Conservation (phyloP, 2,329 filamentous ascomycete genomes). For the Pseudocercospora vitis region DNA sequence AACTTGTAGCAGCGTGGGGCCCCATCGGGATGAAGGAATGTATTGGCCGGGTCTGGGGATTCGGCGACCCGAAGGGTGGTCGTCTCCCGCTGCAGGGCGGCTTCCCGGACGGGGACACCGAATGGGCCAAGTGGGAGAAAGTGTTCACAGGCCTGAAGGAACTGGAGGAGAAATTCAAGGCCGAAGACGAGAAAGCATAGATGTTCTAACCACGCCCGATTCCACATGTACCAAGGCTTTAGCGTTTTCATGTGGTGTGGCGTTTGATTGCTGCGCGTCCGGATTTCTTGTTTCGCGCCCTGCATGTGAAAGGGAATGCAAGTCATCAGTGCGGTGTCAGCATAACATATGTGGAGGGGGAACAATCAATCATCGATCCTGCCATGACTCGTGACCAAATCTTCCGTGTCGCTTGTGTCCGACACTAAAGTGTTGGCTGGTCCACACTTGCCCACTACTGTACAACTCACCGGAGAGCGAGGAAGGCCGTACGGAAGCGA, state of each 20-base stretch:
- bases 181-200: conserved; percentile 23
- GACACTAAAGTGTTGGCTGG: too few relatives aligned
- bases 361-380: too few relatives aligned
- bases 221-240: background rate
- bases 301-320: conserved; percentile 8
- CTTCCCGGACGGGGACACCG: conserved; percentile 57
- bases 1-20: conserved; percentile 60
- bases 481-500: background rate
- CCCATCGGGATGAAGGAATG: conserved; percentile 67
- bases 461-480: background rate
- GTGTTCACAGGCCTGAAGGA: conserved; percentile 48
- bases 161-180: conserved; percentile 42
- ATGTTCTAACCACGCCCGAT: background rate
- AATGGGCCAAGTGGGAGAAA: conserved; percentile 58
- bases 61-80: conserved; percentile 61
- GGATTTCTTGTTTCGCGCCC: conserved; percentile 6
- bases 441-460: too few relatives aligned
- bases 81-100: conserved; percentile 60
- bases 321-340: conserved; percentile 4
- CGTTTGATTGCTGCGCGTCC: background rate
- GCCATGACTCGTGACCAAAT: too few relatives aligned
- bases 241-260: background rate
- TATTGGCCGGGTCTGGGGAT: conserved; percentile 57
- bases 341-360: background rate
- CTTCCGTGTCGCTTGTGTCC: background rate